A percentile compares a stretch with the other conserved stretches of the same genome.
Evolutionary conservation across 139 green algal species (phyloP).

Genomic region (Cymbomonas tetramitiformis): DNA sequence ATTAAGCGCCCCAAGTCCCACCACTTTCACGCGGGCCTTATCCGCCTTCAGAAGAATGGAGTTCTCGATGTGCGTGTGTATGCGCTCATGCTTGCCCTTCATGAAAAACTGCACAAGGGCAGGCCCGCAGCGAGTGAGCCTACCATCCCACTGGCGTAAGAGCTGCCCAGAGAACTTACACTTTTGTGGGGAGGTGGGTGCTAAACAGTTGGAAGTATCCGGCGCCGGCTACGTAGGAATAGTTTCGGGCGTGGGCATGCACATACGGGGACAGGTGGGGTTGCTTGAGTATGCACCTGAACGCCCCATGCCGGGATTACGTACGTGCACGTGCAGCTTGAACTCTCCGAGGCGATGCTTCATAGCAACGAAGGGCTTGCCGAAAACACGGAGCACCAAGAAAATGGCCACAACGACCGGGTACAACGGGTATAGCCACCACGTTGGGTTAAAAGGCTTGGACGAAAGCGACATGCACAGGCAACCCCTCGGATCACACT

Average conservation of each 20-base stretch:
- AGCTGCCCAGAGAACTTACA: no score
- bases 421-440: constrained; percentile 25
- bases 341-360: constrained; percentile 15
- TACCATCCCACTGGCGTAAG: no score
- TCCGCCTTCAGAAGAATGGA: constrained; percentile 30
- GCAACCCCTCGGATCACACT: no score
- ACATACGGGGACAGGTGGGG: no score
- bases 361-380: constrained; percentile 12
- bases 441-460: constrained; percentile 13
- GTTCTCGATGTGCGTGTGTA: constrained; percentile 26
- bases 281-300: no score
- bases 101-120: constrained; percentile 41
- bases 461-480: constrained; percentile 23
- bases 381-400: constrained; percentile 20
- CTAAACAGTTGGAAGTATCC: no score
- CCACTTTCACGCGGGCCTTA: constrained; percentile 16
- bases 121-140: no score
- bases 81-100: constrained; percentile 24
- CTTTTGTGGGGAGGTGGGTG: no score
- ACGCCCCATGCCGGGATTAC: constrained; percentile 26
- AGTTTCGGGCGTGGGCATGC: no score
- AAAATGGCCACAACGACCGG: constrained; percentile 20
- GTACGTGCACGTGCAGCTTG: constrained; percentile 24
- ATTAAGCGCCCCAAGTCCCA: constrained; percentile 33
- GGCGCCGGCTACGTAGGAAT: no score